A percentile compares a stretch with the other conserved stretches of the same genome.
phyloP scores from a whole-genome alignment of 1,284 basidiomycete genomes.

The Paramarasmius palmivorus region DNA sequence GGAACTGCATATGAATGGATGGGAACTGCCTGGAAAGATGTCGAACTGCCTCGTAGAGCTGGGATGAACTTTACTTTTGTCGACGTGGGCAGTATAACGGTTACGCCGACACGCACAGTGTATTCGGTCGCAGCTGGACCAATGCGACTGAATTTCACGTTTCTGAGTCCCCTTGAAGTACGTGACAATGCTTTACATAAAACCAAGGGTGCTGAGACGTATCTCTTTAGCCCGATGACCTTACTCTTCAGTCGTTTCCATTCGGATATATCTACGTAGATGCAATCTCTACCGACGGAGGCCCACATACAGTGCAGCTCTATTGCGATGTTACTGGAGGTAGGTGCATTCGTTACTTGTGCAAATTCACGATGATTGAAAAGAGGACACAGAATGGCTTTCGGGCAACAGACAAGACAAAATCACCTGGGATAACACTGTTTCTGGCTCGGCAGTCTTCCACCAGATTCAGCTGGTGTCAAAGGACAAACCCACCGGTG shows the following conservation, averaged over 20 bases:
- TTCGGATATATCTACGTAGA: constrained; percentile 14
- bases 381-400: constrained; percentile 13
- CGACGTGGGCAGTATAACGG: no score
- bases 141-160: constrained; percentile 37
- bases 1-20: background rate
- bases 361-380: no score
- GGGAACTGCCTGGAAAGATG: no score
- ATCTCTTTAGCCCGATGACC: constrained; percentile 2
- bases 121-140: constrained; percentile 36
- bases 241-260: constrained; percentile 11
- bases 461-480: background rate
- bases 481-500: constrained; percentile 24
- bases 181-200: no score
- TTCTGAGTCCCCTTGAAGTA: constrained; percentile 43
- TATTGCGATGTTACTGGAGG: constrained; percentile 13
- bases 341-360: no score
- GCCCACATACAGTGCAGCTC: constrained; percentile 10
- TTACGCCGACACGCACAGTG: constrained; percentile 20
- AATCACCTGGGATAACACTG: constrained; percentile 10
- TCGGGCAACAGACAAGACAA: background rate
- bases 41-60: no score
- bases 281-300: constrained; percentile 4
- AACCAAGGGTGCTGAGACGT: background rate
- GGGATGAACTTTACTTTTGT: no score
- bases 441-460: background rate